Conservation (phyloP, 768 basidiomycete genomes). For the Ramaria sp. region DNA sequence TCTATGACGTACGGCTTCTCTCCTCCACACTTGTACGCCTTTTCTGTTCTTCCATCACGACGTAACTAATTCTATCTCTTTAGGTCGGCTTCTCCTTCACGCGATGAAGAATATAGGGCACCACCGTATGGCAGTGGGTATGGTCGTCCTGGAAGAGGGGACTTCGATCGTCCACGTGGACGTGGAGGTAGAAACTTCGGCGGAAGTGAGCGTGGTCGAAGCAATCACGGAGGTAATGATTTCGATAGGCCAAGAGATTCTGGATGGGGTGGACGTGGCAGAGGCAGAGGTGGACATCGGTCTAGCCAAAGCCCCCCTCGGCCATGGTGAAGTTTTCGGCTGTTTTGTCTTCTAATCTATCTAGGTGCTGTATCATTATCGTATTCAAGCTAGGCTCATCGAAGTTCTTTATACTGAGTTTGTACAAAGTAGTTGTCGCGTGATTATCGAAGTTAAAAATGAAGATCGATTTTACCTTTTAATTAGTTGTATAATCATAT, state of each 20-base stretch:
- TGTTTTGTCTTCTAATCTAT: neutral
- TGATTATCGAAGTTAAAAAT: too few species aligned
- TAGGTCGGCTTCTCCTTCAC: conserved; percentile 19
- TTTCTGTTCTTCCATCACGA: conserved; percentile 16
- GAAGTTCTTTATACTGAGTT: neutral
- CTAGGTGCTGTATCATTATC: conserved; percentile 1
- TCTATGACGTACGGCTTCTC: conserved; percentile 10
- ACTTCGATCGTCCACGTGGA: conserved; percentile 25
- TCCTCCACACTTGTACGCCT: conserved; percentile 13
- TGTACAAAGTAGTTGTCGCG: neutral
- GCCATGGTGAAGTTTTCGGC: neutral
- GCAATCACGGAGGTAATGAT: conserved; percentile 21
- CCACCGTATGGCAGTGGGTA: conserved; percentile 21
- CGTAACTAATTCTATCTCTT: conserved; percentile 15
- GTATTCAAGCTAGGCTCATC: neutral
- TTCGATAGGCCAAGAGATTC: conserved; percentile 23
- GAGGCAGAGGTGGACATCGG: conserved; percentile 14
- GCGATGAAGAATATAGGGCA: conserved; percentile 17
- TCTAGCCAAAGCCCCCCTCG: neutral
- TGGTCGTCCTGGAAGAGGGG: conserved; percentile 2
- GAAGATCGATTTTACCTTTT: neutral
- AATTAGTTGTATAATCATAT: conserved; percentile 21
- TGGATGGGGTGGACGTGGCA: conserved; percentile 17
- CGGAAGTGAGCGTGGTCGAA: conserved; percentile 11
- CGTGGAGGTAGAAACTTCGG: conserved; percentile 16